Evolutionary conservation across 495 filamentous ascomycete genomes (phyloP).

Genomic region (Penicillium soppii): DNA sequence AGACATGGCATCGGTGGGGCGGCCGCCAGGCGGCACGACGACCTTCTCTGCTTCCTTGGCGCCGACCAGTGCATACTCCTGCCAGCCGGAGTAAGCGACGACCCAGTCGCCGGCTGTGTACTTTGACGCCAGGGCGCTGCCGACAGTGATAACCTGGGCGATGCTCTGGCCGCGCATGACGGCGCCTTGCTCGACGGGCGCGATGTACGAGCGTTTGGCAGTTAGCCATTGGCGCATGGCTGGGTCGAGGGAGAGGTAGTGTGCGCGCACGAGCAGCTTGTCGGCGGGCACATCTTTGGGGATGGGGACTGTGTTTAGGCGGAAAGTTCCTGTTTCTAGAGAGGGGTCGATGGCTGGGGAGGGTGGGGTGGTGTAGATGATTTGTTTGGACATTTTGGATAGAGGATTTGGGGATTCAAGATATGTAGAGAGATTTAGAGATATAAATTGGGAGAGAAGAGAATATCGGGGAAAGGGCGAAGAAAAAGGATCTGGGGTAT

Average conservation of each 20-base stretch:
- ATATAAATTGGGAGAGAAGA: not conserved
- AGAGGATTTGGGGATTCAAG: too few relatives aligned
- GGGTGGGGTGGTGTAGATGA: slow-evolving; percentile 42
- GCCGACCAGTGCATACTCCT: slow-evolving; percentile 56
- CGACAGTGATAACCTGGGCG: slow-evolving; percentile 50
- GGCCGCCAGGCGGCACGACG: slow-evolving; percentile 44
- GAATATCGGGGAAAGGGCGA: not conserved
- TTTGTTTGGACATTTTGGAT: slow-evolving; percentile 40
- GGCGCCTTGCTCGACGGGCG: slow-evolving; percentile 63
- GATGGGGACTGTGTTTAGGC: slow-evolving; percentile 47
- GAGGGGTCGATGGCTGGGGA: slow-evolving; percentile 41
- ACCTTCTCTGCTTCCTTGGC: slow-evolving; percentile 45
- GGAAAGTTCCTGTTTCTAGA: slow-evolving; percentile 51
- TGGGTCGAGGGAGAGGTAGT: slow-evolving; percentile 76
- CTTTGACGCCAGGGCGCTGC: slow-evolving; percentile 30
- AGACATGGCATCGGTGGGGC: slow-evolving; percentile 58
- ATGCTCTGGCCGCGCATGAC: slow-evolving; percentile 67
- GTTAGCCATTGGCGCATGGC: slow-evolving; percentile 79
- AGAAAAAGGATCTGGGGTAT: slow-evolving; percentile 4
- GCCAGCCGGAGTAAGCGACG: slow-evolving; percentile 55
- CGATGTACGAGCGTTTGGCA: slow-evolving; percentile 63
- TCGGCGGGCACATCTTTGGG: slow-evolving; percentile 50
- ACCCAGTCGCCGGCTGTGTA: slow-evolving; percentile 55
- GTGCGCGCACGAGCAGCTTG: slow-evolving; percentile 61
- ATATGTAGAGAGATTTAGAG: too few relatives aligned